Evolutionary conservation across 1,139 yeast genomes (phyloP), one percentile per base, ranked within the genome.

Genomic region (Saccharomyces pastorianus): DNA sequence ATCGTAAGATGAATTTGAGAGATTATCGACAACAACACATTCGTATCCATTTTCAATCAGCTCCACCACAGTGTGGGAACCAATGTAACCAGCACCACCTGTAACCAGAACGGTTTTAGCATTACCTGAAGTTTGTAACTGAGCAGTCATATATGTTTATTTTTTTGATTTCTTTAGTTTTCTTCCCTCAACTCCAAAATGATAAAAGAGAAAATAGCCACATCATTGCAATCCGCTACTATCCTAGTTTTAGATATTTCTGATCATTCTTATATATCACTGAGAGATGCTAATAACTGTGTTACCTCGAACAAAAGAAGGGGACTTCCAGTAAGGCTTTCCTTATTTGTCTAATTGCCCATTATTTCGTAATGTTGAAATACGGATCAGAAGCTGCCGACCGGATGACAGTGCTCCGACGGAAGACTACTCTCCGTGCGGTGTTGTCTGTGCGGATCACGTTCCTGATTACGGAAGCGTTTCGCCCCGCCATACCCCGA

Each of bases 1-100:
- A 61, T 85, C 90, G 62, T 77, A 77, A 47, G 85, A 78, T 6
- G 95, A 84, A 66, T 85, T 87, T 64, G 77, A 73, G 57, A 85
- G 75, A 66, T 84, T 85, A 69, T 88, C 96, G 41, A 84, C 81
- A 51, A 88, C 78, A 23, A 88, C 83, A 31, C 86, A 90, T 49
- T 83, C 77, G 64, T 83, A 80, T 41, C 88, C 88, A 53, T 81
- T 77, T 59, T 81, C 77, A 55, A 85, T 68, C 55, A 87, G 76
- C 61, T 84, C 86, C 42, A 85, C 79, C 6, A 83, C 85, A 2
- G 93, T 84, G 67, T 87, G 95, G 17, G 93, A 84, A 28, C 95
- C 95, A 64, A 88, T 86, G 70, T 88, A 88, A 32, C 96, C 95
- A 34, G 95, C 89, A 54, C 95, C 95, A 49, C 95, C 95, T 32